Evolutionary conservation across 768 basidiomycete genomes (phyloP), one percentile per base, ranked within the genome.

Genomic region (Agrocybe praecox): DNA sequence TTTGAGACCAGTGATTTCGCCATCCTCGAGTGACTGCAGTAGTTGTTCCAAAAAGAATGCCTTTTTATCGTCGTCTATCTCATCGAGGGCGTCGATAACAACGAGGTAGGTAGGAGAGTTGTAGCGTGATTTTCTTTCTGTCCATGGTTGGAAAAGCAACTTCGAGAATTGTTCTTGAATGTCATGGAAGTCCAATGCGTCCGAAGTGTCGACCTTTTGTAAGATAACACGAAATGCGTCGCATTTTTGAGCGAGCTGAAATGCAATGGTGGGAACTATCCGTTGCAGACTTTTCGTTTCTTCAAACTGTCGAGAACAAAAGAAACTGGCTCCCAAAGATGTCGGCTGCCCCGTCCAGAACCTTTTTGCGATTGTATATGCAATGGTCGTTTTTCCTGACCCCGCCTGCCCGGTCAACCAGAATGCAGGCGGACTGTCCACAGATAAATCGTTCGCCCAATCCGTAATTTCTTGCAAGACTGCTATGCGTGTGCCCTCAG

Each of bases 361-460:
- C 3, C 47, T 32, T 19, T 48, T 45, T 17, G 65, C 61, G 7
- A 68, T 60, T 1, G 67, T 67, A 50, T 62, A 63, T 11, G 71
- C 67, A 51, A 72, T 64, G 26, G 65, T 70, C n/a, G 56, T 68
- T 49, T 69, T 69, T 46, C 64, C 53, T 6, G 65, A 60, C 14
- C 63, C 62, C 44, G 61, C 65, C 7, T 55, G 63, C 14, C 65
- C 65, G 21, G 49, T 53, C 6, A 65, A 56, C 65, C 65, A 63
- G 44, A 47, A 66, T 24, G 63, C 49, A 6, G 23, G 60, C 34
- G 58, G 62, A 40, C 60, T 58, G 11, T 51, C 56, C 2, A 47
- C 19, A 14, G 63, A 61, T 18, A 44, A 48, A 33, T 66, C 48
- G 8, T 64, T 57, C 4, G 62, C 69, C 71, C 69, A 72, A 17